Evolutionary conservation across 345 rosid species (phyloP).

Genomic region (Eucalyptus marginata): DNA sequence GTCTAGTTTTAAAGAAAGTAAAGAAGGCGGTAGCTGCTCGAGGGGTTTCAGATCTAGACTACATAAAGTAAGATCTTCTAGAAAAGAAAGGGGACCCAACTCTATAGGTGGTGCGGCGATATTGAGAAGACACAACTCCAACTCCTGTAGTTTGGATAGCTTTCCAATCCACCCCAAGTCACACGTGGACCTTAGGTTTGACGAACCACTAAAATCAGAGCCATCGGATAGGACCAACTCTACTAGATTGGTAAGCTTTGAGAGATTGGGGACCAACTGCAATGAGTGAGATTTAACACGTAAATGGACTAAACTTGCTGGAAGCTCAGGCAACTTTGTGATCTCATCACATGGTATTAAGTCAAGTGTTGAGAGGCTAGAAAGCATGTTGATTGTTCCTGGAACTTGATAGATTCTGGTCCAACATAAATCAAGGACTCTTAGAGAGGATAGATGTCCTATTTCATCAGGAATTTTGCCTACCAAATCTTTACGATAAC

Average conservation of each 20-base stretch:
- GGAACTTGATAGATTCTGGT: rapidly evolving
- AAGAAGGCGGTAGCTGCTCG: too few relatives aligned
- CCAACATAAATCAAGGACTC: rapidly evolving
- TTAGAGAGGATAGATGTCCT: too few relatives aligned
- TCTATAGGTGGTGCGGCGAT: too few relatives aligned
- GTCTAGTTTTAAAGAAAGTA: rapidly evolving
- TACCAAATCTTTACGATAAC: rapidly evolving
- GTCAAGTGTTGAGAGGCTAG: rapidly evolving
- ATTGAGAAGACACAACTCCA: rapidly evolving
- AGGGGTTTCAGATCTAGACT: too few relatives aligned
- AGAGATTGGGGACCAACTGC: rapidly evolving
- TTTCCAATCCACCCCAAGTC: background rate
- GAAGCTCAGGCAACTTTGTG: background rate
- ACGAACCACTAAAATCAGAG: rapidly evolving
- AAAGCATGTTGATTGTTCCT: rapidly evolving
- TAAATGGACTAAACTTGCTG: rapidly evolving
- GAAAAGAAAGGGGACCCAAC: too few relatives aligned
- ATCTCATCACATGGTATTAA: rapidly evolving
- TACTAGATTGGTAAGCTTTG: too few relatives aligned
- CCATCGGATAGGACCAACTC: too few relatives aligned
- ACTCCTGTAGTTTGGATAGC: background rate
- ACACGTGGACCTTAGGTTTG: rapidly evolving
- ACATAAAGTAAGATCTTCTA: too few relatives aligned
- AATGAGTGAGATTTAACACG: rapidly evolving
- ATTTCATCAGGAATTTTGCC: background rate